A percentile compares a stretch with the other conserved stretches of the same genome.
Evolutionary conservation across 441 rosid genomes (phyloP).

Genomic region (Cnidoscolus chayamansa): DNA sequence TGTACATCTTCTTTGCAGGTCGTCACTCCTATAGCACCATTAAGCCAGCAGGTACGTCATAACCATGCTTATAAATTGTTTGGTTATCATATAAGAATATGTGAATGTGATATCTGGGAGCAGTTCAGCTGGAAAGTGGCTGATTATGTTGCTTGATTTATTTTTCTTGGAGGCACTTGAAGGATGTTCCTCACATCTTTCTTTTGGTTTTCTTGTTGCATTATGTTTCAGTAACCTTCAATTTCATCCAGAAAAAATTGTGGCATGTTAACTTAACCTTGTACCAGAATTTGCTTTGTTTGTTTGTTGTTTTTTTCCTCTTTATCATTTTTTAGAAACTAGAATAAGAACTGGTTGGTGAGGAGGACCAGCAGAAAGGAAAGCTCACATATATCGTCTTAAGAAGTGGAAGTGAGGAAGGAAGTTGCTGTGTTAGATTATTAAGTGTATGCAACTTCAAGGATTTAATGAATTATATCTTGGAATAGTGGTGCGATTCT

Average conservation of each 20-base stretch:
- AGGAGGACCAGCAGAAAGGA: not conserved
- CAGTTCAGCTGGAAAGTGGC: not conserved
- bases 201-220: too few species aligned
- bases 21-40: slow-evolving; percentile 95
- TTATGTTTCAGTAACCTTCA: too few species aligned
- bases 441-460: not conserved
- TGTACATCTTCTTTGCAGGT: slow-evolving; percentile 48
- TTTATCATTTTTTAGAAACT: not conserved
- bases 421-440: not conserved
- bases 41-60: slow-evolving; percentile 86
- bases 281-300: too few species aligned
- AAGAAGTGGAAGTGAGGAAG: not conserved
- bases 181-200: too few species aligned
- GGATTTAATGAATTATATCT: not conserved
- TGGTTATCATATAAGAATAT: not conserved
- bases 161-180: not conserved
- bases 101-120: not conserved
- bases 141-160: not conserved
- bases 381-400: not conserved
- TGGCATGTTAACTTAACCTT: too few species aligned
- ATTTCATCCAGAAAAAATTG: too few species aligned
- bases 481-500: too few species aligned
- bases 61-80: not conserved
- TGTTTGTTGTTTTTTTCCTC: too few species aligned
- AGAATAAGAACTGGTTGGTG: not conserved